These are phyloP conservation scores for Schizopora paradoxa DNA, from an alignment of 1,284 basidiomycete species.

Conservation along the genomic window DNA sequence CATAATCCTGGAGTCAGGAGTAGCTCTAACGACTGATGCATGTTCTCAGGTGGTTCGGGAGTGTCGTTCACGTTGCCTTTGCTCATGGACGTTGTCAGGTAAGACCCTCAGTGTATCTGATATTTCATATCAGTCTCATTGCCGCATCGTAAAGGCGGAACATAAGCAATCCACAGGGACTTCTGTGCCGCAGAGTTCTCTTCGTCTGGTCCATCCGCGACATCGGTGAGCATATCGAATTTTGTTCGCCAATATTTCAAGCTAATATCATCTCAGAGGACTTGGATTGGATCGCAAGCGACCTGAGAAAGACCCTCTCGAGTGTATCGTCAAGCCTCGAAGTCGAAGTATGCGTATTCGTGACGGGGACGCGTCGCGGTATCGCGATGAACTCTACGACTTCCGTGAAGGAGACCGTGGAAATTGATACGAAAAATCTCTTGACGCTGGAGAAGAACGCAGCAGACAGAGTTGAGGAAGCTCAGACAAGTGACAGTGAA, in stretches of 20 bases:
- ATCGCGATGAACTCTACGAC: neutral
- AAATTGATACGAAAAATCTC: too few species aligned
- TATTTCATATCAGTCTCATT: constrained; percentile 15
- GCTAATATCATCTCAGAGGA: constrained; percentile 22
- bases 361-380: constrained; percentile 6
- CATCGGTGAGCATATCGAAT: constrained; percentile 21
- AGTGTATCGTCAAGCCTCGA: neutral
- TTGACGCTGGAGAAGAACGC: neutral
- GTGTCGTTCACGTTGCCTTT: constrained; percentile 35
- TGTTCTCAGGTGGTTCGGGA: constrained; percentile 30
- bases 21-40: neutral
- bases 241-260: neutral
- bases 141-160: too few species aligned
- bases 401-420: neutral
- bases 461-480: neutral
- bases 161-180: too few species aligned
- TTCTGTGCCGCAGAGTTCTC: constrained; percentile 24
- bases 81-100: constrained; percentile 31
- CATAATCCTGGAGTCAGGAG: too few species aligned
- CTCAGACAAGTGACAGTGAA: neutral
- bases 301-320: constrained; percentile 17
- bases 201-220: constrained; percentile 34
- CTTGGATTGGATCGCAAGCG: constrained; percentile 29
- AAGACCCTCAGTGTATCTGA: constrained; percentile 8
- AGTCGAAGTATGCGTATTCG: constrained; percentile 7